Evolutionary conservation across 805 yeast genomes (phyloP).

Genomic region (Candida tallmaniae): DNA sequence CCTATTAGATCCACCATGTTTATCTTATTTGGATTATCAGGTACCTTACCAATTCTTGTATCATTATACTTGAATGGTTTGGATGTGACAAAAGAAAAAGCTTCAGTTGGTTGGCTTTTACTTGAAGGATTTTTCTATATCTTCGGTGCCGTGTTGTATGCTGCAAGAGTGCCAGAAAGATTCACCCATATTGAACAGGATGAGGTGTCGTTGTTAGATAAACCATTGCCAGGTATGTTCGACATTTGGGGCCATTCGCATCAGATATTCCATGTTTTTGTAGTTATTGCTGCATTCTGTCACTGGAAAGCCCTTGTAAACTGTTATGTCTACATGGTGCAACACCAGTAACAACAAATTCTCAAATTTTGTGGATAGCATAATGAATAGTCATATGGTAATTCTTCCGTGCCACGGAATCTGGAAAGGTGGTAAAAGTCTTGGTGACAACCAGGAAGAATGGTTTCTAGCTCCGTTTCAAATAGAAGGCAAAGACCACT

Average conservation of each 20-base stretch:
- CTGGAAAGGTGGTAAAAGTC: conserved; percentile 42
- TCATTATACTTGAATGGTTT: conserved; percentile 51
- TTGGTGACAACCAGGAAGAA: conserved; percentile 30
- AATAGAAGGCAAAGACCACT: conserved; percentile 62
- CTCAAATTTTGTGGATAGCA: background rate
- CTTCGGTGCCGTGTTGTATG: conserved; percentile 75
- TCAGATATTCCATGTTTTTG: conserved; percentile 76
- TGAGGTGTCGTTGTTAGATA: conserved; percentile 10
- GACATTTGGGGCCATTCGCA: conserved; percentile 80
- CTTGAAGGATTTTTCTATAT: conserved; percentile 74
- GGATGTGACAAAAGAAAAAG: conserved; percentile 42
- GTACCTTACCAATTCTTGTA: conserved; percentile 60
- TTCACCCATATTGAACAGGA: conserved; percentile 25
- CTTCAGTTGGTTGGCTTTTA: conserved; percentile 58
- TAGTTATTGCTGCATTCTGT: conserved; percentile 69
- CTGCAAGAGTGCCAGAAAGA: conserved; percentile 74
- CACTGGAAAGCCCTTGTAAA: conserved; percentile 63
- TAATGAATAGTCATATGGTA: conserved; percentile 17
- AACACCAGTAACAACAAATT: no score
- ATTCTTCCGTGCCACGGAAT: conserved; percentile 54
- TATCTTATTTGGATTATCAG: conserved; percentile 75
- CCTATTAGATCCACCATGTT: conserved; percentile 76
- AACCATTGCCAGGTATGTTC: conserved; percentile 29
- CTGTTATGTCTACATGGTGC: conserved; percentile 44
- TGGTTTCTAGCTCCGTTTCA: conserved; percentile 73